Evolutionary conservation across 768 basidiomycete species (phyloP), one percentile per base, ranked within the genome.

Genomic region (Lentinula sp.): DNA sequence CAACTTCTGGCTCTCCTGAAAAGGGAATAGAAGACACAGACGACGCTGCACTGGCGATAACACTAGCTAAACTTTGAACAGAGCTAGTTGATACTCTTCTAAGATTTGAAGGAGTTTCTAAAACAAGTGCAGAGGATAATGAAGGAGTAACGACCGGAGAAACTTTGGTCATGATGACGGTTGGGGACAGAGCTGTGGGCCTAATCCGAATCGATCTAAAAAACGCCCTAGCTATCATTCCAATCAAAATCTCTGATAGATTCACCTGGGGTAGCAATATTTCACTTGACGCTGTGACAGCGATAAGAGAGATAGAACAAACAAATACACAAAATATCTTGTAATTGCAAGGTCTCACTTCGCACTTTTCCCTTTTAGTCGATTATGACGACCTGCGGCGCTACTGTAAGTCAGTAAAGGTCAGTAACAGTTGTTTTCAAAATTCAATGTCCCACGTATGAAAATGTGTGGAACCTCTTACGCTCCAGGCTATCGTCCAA

Each of bases 1-100:
- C 78, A 36, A 78, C 76, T 63, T 82, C 77, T 28, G 69, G 67
- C 15, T 76, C 71, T 35, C 66, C 71, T 23, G 73, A 66, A n/a
- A 75, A 68, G 42, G 68, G 71, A 61, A 76, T 71, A 52, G 74
- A 74, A n/a, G 72, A 65, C 10, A 74, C 61, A 43, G 71, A 69
- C 55, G 74, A 72, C 33, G 72, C 65, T 28, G 71, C 68, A 50
- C 68, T 71, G 51, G 69, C 67, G 42, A 74, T 60, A 46, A 73
- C 62, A 52, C 69, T 69, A 13, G 72, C 65, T 28, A 75, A 61
- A 35, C 71, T 73, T 20, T 75, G 74, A 13, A 76, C 60, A 42
- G 77, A 77, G 43, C 64, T 67, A 8, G 71, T 63, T 6, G 77
- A 78, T 13, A 74, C 65, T 28, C 72, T 67, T 58, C 69, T 69